Evolutionary conservation across 176 grass and related monocot genomes (phyloP), one percentile per base, ranked within the genome.

Genomic region (Lolium perenne): DNA sequence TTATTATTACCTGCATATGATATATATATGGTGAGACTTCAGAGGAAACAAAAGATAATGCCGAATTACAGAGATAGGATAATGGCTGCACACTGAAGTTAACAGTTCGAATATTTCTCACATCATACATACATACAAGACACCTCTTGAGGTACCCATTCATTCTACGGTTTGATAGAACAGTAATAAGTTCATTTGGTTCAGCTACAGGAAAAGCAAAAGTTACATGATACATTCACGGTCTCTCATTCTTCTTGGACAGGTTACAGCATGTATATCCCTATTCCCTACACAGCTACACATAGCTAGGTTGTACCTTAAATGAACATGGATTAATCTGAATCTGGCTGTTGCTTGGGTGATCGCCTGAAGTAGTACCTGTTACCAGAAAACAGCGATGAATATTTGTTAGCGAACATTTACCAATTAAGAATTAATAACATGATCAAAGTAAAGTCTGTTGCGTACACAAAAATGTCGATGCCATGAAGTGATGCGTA

Each of bases 401-500:
- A 38, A 51, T 80, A 90, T 45, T 75, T 54, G 45, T 58, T 83
- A 48, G 22, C 58, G 83, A 74, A 10, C 35, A 55, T 65, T 80
- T 46, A 67, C 20, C 49, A 76, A 73, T 41, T 4, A 62, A 63
- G 16, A 92, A 64, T n/a, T 80, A 81, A 69, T 18, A 67, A 76
- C 21, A 71, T 67, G 48, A 56, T 38, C 66, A 0, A 21, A 84
- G 35, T 40, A 70, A 58, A 66, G 71, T 18, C 18, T 14, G 83
- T 87, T 0, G 15, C 93, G 43, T 95, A 98, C 96, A 95, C 96
- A 72, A 84, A 98, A 86, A 98, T 92, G 50, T 91, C 68, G 75
- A 95, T 88, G 85, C 90, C 84, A 80, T 91, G 82, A 50, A 94
- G 82, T n/a, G 93, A 88, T 29, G 92, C 80, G 78, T 95, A 94